Conservation (phyloP, 441 rosid genomes). For the Pelargonium fulgidum region DNA sequence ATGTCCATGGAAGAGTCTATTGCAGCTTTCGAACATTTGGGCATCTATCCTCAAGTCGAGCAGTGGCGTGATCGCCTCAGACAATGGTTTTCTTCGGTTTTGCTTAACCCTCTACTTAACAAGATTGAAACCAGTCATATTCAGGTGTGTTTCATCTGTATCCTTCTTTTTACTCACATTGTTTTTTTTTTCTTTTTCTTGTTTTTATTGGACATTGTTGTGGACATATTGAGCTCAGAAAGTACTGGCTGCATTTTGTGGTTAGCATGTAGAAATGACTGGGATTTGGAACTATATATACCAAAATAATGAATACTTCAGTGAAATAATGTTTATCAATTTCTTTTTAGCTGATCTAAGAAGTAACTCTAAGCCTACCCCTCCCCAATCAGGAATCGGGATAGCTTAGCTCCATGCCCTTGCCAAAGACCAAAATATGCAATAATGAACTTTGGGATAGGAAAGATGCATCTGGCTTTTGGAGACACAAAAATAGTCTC, state of each 20-base stretch:
- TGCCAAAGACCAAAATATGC: background rate
- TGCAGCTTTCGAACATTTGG: constrained; percentile 68
- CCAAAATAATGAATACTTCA: background rate
- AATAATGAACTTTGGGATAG: background rate
- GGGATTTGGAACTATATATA: background rate
- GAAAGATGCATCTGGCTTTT: background rate
- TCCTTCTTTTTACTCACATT: too few relatives aligned
- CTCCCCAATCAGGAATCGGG: too few relatives aligned
- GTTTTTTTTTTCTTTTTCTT: too few relatives aligned
- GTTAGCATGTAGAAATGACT: background rate
- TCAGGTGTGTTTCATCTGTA: constrained; percentile 44
- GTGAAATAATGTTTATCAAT: too few relatives aligned
- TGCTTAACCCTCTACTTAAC: constrained; percentile 66
- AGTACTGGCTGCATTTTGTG: background rate
- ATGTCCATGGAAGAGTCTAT: constrained; percentile 87
- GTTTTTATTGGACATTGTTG: background rate
- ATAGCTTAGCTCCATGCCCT: too few relatives aligned
- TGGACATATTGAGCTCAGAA: background rate
- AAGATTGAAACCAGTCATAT: constrained; percentile 81
- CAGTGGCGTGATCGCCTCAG: constrained; percentile 85
- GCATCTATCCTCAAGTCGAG: constrained; percentile 88
- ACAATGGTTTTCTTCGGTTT: constrained; percentile 86
- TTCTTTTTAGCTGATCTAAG: too few relatives aligned
- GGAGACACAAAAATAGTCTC: background rate
- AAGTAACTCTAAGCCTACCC: background rate